Evolutionary conservation across 352 stramenopile species (phyloP).

Genomic region (Globisporangium yorkense): DNA sequence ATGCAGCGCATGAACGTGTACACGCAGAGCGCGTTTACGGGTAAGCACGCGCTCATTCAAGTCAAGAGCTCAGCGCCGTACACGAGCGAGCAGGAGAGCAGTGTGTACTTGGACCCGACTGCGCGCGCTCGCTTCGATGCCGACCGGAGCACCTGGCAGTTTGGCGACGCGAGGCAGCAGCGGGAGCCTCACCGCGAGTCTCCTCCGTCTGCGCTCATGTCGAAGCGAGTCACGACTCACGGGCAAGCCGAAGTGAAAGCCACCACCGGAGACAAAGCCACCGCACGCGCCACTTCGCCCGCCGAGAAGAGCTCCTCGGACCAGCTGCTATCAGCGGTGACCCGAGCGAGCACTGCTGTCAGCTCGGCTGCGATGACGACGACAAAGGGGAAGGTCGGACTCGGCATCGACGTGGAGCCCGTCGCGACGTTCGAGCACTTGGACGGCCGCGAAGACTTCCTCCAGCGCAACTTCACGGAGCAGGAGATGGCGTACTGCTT

Average conservation of each 20-base stretch:
- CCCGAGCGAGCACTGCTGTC: neutral
- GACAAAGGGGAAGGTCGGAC: slow-evolving; percentile 39
- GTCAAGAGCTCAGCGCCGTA: slow-evolving; percentile 84
- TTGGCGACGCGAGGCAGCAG: slow-evolving; percentile 22
- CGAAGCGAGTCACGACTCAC: neutral
- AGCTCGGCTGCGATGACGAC: slow-evolving; percentile 16
- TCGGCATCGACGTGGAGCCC: slow-evolving; percentile 82
- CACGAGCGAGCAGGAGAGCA: slow-evolving; percentile 72
- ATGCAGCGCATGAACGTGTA: slow-evolving; percentile 62
- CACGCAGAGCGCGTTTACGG: slow-evolving; percentile 64
- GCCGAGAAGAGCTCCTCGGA: slow-evolving; percentile 1
- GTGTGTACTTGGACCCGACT: slow-evolving; percentile 80
- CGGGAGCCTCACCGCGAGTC: neutral
- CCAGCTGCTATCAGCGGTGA: neutral
- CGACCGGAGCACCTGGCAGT: slow-evolving; percentile 63
- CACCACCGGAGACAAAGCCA: slow-evolving; percentile 3
- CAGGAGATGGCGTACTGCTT: slow-evolving; percentile 85
- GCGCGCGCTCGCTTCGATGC: slow-evolving; percentile 73
- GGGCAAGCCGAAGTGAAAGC: neutral
- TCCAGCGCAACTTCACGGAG: slow-evolving; percentile 86
- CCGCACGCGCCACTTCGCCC: slow-evolving; percentile 5
- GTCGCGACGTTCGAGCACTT: slow-evolving; percentile 80
- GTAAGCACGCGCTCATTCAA: slow-evolving; percentile 70
- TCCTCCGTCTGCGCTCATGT: neutral
- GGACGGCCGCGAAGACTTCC: slow-evolving; percentile 73